Conservation (phyloP, 2,329 filamentous ascomycete species). For the Shiraia sp. region DNA sequence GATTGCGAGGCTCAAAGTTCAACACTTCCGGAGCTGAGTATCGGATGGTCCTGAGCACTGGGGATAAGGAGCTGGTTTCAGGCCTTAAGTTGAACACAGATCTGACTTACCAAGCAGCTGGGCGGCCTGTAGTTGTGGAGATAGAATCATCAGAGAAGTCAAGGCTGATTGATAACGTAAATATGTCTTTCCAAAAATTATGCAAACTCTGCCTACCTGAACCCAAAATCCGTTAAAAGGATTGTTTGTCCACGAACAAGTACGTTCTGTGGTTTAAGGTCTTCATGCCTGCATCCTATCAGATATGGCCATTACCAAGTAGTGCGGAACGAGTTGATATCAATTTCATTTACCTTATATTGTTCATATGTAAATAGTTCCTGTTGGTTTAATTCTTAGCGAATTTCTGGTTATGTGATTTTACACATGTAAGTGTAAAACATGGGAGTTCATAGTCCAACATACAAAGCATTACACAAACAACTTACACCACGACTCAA, state of each 20-base stretch:
- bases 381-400: not conserved
- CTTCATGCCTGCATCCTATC: constrained; percentile 13
- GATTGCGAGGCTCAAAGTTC: constrained; percentile 11
- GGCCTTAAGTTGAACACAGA: no score
- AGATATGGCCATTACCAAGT: not conserved
- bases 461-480: constrained; percentile 9
- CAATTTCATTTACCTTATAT: constrained; percentile 6
- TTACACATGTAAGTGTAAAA: no score
- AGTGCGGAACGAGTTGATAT: not conserved
- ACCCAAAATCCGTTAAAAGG: constrained; percentile 22
- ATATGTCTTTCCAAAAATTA: no score
- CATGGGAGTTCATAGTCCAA: not conserved
- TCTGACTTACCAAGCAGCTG: constrained; percentile 5
- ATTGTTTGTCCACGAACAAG: constrained; percentile 20
- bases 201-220: constrained; percentile 7
- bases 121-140: constrained; percentile 16
- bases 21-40: constrained; percentile 24
- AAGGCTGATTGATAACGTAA: constrained; percentile 5
- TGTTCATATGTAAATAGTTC: constrained; percentile 13
- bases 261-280: constrained; percentile 24
- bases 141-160: constrained; percentile 20
- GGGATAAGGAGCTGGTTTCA: not conserved
- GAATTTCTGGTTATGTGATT: no score
- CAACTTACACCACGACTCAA: constrained; percentile 11
- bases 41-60: constrained; percentile 3